Percentiles rank a stretch among this genome's conserved stretches.
phyloP scores from a whole-genome alignment of 345 rosid species.

The Conringia planisiliqua region DNA sequence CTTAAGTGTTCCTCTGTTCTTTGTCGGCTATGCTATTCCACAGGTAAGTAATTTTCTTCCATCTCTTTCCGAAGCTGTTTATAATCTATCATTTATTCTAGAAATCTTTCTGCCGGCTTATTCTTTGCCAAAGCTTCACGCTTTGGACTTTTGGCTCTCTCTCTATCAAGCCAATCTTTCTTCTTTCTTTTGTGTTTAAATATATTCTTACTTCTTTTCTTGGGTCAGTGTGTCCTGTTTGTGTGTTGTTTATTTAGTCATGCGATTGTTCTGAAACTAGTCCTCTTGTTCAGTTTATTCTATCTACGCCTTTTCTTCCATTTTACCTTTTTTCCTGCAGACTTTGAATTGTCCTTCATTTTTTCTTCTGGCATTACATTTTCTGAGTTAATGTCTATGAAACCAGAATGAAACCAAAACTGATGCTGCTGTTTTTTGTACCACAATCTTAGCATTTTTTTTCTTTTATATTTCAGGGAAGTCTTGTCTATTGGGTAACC shows the following conservation, averaged over 20 bases:
- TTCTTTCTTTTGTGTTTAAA: not conserved
- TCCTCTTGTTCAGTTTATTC: not conserved
- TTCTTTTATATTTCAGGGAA: conserved; percentile 56
- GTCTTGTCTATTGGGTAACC: conserved; percentile 86
- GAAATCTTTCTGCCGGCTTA: not conserved
- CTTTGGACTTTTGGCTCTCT: not conserved
- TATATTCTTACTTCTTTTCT: not conserved
- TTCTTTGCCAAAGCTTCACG: not conserved
- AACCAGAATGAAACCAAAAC: not conserved
- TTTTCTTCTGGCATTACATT: not conserved
- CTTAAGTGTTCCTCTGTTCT: conserved; percentile 54
- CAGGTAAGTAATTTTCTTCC: conserved; percentile 45
- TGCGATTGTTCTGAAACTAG: not conserved
- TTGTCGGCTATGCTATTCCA: conserved; percentile 60
- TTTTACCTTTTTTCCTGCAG: not conserved
- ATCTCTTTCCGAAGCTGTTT: not conserved
- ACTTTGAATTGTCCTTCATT: not conserved
- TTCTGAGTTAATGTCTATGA: not conserved
- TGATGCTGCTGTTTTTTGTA: not conserved
- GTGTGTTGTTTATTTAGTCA: not conserved
- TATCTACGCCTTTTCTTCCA: not conserved
- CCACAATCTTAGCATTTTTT: not conserved
- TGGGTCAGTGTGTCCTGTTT: not conserved
- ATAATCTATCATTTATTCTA: not conserved
- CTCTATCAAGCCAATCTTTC: not conserved